Conservation (phyloP, 2,329 filamentous ascomycete genomes). For the Alternaria burnsii region DNA sequence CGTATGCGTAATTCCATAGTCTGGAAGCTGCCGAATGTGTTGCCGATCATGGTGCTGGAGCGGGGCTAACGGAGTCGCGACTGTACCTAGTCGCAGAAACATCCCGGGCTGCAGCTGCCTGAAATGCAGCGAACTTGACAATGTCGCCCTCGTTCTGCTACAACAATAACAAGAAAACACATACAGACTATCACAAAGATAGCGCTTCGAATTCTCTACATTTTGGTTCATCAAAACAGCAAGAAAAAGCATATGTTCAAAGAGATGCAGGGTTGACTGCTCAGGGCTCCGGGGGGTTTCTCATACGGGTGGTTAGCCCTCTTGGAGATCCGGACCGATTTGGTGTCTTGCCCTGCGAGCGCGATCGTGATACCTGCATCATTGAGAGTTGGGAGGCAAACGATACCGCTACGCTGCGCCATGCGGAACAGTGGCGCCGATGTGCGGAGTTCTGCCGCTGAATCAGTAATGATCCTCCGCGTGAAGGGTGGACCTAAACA, state of each 20-base stretch:
- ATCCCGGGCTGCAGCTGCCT: not conserved
- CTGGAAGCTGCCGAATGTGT: conserved; percentile 1
- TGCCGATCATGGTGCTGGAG: not conserved
- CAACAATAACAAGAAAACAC: not conserved
- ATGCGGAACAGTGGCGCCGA: conserved; percentile 11
- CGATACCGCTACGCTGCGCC: conserved; percentile 1
- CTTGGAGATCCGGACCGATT: not conserved
- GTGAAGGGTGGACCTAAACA: not conserved
- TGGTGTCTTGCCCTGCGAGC: not conserved
- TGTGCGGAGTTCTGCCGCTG: conserved; percentile 5
- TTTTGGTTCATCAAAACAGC: not conserved
- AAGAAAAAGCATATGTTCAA: not conserved
- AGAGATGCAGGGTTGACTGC: not conserved
- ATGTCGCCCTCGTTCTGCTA: not conserved
- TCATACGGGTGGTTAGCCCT: not conserved
- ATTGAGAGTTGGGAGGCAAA: not conserved
- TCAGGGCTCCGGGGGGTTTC: not conserved
- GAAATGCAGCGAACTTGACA: not conserved
- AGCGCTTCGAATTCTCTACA: not conserved
- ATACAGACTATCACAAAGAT: not conserved
- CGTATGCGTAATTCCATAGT: not conserved
- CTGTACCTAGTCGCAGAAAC: not conserved
- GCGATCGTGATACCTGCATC: not conserved
- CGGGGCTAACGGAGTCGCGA: conserved; percentile 1
- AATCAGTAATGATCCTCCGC: conserved; percentile 1